phyloP scores from a whole-genome alignment of 2,329 filamentous ascomycete species.

The Ceratocystiopsis brevicomis region DNA sequence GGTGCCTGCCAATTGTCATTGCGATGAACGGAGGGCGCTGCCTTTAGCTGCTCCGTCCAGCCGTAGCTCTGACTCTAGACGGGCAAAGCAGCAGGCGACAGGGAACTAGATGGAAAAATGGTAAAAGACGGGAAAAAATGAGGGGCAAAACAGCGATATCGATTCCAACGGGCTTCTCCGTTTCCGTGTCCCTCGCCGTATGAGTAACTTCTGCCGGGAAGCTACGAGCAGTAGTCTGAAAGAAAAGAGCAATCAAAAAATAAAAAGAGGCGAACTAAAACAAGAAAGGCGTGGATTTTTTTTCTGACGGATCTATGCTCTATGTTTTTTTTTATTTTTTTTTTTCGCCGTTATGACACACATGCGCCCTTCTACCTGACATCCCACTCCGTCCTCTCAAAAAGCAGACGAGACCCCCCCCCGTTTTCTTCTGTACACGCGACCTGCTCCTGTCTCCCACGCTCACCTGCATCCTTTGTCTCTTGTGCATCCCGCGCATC shows the following conservation, averaged over 20 bases:
- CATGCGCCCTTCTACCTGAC: not conserved
- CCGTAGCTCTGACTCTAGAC: too few species aligned
- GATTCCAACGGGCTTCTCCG: too few species aligned
- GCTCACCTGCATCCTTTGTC: not conserved
- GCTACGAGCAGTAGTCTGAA: not conserved
- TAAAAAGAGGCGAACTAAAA: not conserved
- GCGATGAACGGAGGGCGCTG: too few species aligned
- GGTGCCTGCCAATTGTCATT: slow-evolving; percentile 1
- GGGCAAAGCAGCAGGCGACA: not conserved
- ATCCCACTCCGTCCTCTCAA: not conserved
- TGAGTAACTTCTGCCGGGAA: not conserved
- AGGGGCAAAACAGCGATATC: slow-evolving; percentile 1
- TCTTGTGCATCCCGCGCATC: not conserved
- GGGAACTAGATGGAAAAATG: not conserved
- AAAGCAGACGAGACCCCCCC: not conserved
- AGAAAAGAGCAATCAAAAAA: not conserved
- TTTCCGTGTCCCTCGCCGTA: not conserved
- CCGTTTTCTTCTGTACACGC: not conserved
- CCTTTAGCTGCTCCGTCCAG: too few species aligned
- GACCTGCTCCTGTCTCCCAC: not conserved
- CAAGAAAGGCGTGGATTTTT: slow-evolving; percentile 1
- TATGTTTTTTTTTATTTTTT: not conserved
- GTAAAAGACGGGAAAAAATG: not conserved
- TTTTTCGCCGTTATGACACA: slow-evolving; percentile 1
- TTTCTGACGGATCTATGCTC: too few species aligned